Conservation (phyloP, 1,284 basidiomycete genomes). For the Hymenochaete sp. region DNA sequence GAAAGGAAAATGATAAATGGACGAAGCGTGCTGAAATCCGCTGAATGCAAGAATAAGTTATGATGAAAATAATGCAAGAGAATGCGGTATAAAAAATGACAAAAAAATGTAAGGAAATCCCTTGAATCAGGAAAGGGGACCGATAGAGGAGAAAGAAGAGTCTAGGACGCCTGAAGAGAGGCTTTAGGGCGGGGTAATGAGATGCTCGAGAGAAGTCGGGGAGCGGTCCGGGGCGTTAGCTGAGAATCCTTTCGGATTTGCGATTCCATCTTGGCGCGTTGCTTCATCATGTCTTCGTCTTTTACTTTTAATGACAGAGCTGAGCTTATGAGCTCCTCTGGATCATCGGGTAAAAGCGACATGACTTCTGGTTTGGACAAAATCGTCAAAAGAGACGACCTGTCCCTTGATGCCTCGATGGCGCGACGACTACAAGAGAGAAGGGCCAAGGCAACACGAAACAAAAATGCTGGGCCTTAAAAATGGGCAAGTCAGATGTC, state of each 20-base stretch:
- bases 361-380: constrained; percentile 40
- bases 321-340: constrained; percentile 57
- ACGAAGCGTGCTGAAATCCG: too few relatives aligned
- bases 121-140: too few relatives aligned
- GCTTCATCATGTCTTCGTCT: constrained; percentile 75
- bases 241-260: constrained; percentile 54
- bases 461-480: constrained; percentile 69
- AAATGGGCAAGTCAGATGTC: constrained; percentile 3
- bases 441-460: constrained; percentile 73
- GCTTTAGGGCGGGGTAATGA: constrained; percentile 13
- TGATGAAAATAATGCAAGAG: too few relatives aligned
- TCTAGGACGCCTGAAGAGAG: too few relatives aligned
- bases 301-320: constrained; percentile 63
- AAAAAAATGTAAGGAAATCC: too few relatives aligned
- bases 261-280: constrained; percentile 62
- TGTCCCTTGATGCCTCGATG: constrained; percentile 41
- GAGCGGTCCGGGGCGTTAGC: constrained; percentile 4
- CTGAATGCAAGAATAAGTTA: too few relatives aligned
- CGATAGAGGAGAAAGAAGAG: too few relatives aligned
- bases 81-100: too few relatives aligned
- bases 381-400: constrained; percentile 43
- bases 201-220: constrained; percentile 12
- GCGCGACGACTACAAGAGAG: constrained; percentile 57
- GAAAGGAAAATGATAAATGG: too few relatives aligned
- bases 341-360: constrained; percentile 42